A percentile compares a stretch with the other conserved stretches of the same genome.
Conservation (phyloP, 2,329 filamentous ascomycete genomes). For the Fusarium sp. region DNA sequence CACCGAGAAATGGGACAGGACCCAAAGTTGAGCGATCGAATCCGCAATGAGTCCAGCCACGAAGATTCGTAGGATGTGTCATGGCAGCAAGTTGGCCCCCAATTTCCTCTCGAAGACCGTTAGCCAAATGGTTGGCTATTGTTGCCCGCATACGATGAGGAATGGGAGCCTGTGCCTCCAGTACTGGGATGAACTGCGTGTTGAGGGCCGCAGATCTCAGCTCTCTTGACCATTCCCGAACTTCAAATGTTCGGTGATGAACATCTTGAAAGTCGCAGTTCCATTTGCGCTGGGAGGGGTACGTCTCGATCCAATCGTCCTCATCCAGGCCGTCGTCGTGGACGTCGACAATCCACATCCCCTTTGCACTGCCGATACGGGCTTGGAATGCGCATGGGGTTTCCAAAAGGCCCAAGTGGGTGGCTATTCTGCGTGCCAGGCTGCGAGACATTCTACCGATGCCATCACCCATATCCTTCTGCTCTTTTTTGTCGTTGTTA, state of each 20-base stretch:
- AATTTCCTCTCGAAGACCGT: conserved; percentile 64
- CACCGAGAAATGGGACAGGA: conserved; percentile 58
- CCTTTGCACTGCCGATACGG: conserved; percentile 78
- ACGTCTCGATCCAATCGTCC: conserved; percentile 73
- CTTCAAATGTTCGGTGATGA: conserved; percentile 72
- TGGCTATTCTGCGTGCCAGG: conserved; percentile 65
- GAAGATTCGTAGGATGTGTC: conserved; percentile 60
- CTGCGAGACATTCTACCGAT: conserved; percentile 72
- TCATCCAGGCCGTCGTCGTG: conserved; percentile 54
- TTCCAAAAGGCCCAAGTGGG: conserved; percentile 61
- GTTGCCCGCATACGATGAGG: conserved; percentile 56
- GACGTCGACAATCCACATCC: conserved; percentile 75
- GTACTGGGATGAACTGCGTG: conserved; percentile 73
- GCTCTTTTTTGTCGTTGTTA: conserved; percentile 56
- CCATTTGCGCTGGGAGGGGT: conserved; percentile 77
- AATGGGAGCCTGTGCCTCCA: conserved; percentile 68
- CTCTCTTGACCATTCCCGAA: conserved; percentile 57
- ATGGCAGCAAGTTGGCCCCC: conserved; percentile 63
- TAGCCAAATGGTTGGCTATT: conserved; percentile 61
- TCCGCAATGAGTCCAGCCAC: conserved; percentile 63
- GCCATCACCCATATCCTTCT: conserved; percentile 72
- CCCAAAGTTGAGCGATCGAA: conserved; percentile 55
- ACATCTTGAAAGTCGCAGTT: conserved; percentile 59
- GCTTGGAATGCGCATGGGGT: conserved; percentile 74
- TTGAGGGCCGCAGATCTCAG: conserved; percentile 67